Base-by-base conservation (phyloP, 1,139 yeast species). In the Pichia sp. region DNA sequence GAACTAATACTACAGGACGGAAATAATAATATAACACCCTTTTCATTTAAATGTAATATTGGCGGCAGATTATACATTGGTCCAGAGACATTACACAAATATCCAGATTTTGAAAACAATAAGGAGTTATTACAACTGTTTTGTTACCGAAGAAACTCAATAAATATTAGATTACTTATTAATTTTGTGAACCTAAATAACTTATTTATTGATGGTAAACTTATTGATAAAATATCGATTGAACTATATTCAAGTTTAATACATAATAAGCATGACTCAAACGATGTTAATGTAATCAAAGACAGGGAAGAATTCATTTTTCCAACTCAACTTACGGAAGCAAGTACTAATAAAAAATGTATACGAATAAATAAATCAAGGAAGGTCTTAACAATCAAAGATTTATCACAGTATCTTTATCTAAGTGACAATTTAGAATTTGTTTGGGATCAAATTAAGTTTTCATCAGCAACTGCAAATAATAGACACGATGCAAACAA, bases 381-480 rank as follows among this genome's bases (percentile, higher is more conserved):
- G n/a, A 16, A 11, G 11, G 18, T n/a, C 5, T 34, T 44, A n/a
- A 22, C 22, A 5, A 29, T 25, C 1, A 11, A 8, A 14, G 39
- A 44, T 14, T 22, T 44, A 25, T n/a, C 13, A 8, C 19, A 34
- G 10, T 18, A 39, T 14, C 10, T 5, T 2, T 13, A 13, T 18
- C 14, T 14, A 10, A n/a, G 39, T 25, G 38, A 39, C 13, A n/a
- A 28, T 8, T 25, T 52, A 6, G 42, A 45, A 14, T 22, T 55
- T 7, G 14, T 29, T 18, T 55, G 58, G 58, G 57, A 55, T 19
- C 58, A 53, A 33, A n/a, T 55, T 13, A 31, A 44, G 9, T 55
- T 55, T 30, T 50, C 50, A 22, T 49, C 58, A 6, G 56, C 58
- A 8, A 53, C 56, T 0, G 58, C 56, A 4, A 53, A 47, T 41